phyloP scores from a whole-genome alignment of 345 rosid species.

The Lagerstroemia speciosa region DNA sequence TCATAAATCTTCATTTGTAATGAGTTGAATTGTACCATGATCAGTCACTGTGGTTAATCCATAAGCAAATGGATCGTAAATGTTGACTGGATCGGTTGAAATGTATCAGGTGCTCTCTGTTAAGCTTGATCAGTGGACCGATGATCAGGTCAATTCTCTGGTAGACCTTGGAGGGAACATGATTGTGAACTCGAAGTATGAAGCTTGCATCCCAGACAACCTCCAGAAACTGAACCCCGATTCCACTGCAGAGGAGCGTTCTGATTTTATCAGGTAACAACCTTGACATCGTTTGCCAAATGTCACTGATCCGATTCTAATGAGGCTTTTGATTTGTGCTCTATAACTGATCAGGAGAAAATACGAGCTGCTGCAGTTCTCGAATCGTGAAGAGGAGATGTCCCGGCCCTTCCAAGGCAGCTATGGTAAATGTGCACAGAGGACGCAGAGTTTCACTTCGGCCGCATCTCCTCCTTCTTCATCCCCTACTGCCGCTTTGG shows the following conservation, averaged over 20 bases:
- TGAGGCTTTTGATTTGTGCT: too few relatives aligned
- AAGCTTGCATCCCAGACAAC: conserved; percentile 58
- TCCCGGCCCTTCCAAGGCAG: not conserved
- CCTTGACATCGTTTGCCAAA: too few relatives aligned
- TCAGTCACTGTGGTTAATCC: too few relatives aligned
- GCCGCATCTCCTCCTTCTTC: not conserved
- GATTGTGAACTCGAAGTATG: conserved; percentile 58
- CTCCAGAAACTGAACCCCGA: conserved; percentile 64
- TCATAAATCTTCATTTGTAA: not conserved
- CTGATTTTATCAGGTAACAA: conserved; percentile 56
- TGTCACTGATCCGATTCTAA: too few relatives aligned
- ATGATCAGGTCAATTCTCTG: conserved; percentile 68
- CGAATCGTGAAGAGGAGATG: not conserved
- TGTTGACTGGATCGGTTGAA: not conserved
- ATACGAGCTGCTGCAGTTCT: conserved; percentile 1
- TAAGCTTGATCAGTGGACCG: conserved; percentile 94
- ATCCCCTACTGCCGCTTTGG: not conserved
- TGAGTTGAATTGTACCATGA: not conserved
- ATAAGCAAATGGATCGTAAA: not conserved
- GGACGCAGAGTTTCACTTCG: not conserved
- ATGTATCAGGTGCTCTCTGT: conserved; percentile 64
- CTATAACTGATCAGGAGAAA: too few relatives aligned
- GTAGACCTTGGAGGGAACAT: conserved; percentile 70
- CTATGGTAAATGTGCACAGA: not conserved
- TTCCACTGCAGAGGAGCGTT: conserved; percentile 69